phyloP scores from a whole-genome alignment of 2,329 filamentous ascomycete species.

The Fusarium staphyleae region DNA sequence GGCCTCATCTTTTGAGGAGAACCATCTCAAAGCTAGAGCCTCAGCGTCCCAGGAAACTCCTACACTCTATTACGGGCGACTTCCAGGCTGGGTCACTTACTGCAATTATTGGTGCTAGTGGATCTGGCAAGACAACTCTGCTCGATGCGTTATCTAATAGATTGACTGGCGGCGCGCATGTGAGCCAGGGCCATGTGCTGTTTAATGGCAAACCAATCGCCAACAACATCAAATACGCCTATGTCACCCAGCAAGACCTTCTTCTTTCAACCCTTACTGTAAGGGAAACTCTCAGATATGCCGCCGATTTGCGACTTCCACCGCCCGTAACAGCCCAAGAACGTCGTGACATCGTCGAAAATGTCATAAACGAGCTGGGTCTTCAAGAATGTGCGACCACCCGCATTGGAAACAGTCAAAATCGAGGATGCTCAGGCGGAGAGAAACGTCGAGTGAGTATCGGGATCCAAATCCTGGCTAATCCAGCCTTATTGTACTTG shows the following conservation, averaged over 20 bases:
- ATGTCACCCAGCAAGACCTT: constrained; percentile 81
- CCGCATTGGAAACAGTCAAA: constrained; percentile 70
- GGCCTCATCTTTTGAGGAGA: constrained; percentile 51
- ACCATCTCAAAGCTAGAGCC: constrained; percentile 24
- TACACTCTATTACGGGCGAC: constrained; percentile 68
- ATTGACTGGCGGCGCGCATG: constrained; percentile 59
- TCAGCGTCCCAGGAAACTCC: constrained; percentile 56
- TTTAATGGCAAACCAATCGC: constrained; percentile 66
- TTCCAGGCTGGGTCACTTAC: constrained; percentile 67
- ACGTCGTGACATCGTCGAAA: constrained; percentile 69
- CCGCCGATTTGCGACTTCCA: constrained; percentile 73
- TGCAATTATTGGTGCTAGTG: constrained; percentile 75
- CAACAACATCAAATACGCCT: constrained; percentile 63
- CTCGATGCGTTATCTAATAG: constrained; percentile 75
- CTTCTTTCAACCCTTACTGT: constrained; percentile 75
- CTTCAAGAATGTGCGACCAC: constrained; percentile 79
- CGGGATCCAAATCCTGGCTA: constrained; percentile 76
- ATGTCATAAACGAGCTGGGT: constrained; percentile 75
- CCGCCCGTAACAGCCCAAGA: constrained; percentile 62
- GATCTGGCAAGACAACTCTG: constrained; percentile 74
- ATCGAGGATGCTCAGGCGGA: constrained; percentile 77
- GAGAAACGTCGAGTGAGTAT: constrained; percentile 79
- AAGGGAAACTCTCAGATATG: constrained; percentile 73
- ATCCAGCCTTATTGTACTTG: constrained; percentile 76
- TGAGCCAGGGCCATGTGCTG: constrained; percentile 59